Evolutionary conservation across 2,329 filamentous ascomycete species (phyloP).

Genomic region (Xylariaceae sp.): DNA sequence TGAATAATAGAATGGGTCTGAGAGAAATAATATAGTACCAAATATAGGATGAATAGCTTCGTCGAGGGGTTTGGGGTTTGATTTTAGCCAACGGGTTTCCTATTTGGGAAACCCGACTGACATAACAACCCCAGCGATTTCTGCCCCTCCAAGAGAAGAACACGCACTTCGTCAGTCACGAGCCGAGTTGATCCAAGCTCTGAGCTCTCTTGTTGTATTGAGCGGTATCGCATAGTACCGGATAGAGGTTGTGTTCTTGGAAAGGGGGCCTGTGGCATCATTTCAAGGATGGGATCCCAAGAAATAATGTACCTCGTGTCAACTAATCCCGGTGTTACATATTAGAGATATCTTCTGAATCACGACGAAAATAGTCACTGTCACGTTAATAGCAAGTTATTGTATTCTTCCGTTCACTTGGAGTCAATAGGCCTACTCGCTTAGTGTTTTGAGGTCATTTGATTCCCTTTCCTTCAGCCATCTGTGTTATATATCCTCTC

Average conservation of each 20-base stretch:
- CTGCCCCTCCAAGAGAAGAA: too few species aligned
- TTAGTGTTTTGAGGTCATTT: neutral
- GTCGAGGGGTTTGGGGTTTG: conserved; percentile 11
- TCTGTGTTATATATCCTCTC: neutral
- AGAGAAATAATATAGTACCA: too few species aligned
- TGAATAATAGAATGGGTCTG: too few species aligned
- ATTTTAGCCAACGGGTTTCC: conserved; percentile 28
- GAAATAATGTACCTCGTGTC: neutral
- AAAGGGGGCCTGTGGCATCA: neutral
- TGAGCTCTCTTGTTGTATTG: neutral
- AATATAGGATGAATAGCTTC: conserved; percentile 17
- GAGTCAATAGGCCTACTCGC: neutral
- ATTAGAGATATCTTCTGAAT: neutral
- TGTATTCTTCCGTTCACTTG: neutral
- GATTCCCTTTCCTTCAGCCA: neutral
- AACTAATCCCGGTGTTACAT: neutral
- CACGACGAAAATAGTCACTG: neutral
- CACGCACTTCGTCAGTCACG: conserved; percentile 6
- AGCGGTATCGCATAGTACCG: conserved; percentile 6
- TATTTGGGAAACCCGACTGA: conserved; percentile 20
- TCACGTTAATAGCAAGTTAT: neutral
- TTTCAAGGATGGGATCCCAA: neutral
- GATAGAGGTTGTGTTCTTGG: conserved; percentile 6
- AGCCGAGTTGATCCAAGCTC: conserved; percentile 3
- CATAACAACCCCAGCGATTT: conserved; percentile 1